Base-by-base conservation (phyloP, 768 basidiomycete genomes). In the Leccinum rimulosum region DNA sequence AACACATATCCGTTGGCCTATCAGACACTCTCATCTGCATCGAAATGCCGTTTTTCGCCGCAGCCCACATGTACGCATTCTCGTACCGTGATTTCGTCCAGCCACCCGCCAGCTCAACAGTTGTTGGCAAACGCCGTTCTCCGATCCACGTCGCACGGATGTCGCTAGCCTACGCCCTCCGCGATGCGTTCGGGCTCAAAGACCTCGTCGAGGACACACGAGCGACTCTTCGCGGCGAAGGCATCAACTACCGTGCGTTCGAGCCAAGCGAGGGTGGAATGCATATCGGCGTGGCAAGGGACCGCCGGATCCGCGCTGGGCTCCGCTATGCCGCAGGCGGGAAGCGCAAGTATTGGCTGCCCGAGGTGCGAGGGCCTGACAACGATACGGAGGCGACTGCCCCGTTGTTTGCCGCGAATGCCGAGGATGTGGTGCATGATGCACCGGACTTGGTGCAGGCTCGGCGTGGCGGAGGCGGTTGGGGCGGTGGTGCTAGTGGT, bases 31-130 rank as follows among this genome's bases (percentile, higher is more conserved):
- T 98, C 58, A 93, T 98, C 66, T 97, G 95, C 75, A 76, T 95
- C 61, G 96, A 99, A 75, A 98, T 99, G 96, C 96, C 97, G 0
- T 75, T 98, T 59, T 98, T 98, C 69, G 96, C 97, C 2, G 79
- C 97, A 55, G 91, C 94, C 6, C 97, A 99, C 76, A 85, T 91
- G 77, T 98, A 89, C 68, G 97, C 97, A 30, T 99, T 99, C 73
- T 88, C 91, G 17, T 86, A 92, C 67, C 88, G 81, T 53, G 95
- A 97, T 74, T 98, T 91, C 72, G 59, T 55, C 49, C 55, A 59
- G 5, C 82, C 95, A 59, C 89, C 88, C 54, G 64, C 76, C n/a
- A 67, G 66, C 27, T 36, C 25, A 27, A 30, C 25, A 35, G 36
- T 22, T 4, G 4, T 12, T n/a, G 19, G 58, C 49, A 62, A 61